Conservation (phyloP, 495 filamentous ascomycete genomes). For the Glarea lozoyensis region DNA sequence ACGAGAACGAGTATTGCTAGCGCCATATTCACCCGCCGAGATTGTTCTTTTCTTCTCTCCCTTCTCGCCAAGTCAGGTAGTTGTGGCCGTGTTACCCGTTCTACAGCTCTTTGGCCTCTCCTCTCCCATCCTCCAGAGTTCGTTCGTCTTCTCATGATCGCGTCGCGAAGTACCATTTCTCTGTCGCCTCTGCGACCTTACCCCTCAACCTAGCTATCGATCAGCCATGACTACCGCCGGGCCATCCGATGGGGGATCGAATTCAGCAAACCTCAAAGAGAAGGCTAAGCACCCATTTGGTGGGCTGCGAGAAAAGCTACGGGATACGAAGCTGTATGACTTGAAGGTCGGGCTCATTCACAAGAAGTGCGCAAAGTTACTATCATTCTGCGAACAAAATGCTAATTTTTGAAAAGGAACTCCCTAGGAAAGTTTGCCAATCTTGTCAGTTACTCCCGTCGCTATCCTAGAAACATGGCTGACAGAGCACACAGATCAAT, state of each 20-base stretch:
- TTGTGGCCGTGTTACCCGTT: too few relatives aligned
- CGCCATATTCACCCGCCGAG: too few relatives aligned
- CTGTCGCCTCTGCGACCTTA: too few relatives aligned
- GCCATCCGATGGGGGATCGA: constrained; percentile 17
- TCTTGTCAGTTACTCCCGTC: constrained; percentile 25
- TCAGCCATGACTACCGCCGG: constrained; percentile 14
- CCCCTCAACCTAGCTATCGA: too few relatives aligned
- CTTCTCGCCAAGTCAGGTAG: too few relatives aligned
- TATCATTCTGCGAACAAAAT: background rate
- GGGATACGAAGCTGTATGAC: constrained; percentile 34
- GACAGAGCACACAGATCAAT: constrained; percentile 46
- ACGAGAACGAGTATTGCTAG: too few relatives aligned
- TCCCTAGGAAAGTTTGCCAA: constrained; percentile 47
- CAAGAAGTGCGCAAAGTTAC: constrained; percentile 30
- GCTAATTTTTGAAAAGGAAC: constrained; percentile 27
- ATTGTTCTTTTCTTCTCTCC: too few relatives aligned
- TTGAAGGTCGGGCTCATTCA: constrained; percentile 37
- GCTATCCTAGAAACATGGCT: background rate
- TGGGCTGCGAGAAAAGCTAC: constrained; percentile 36
- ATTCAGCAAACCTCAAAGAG: constrained; percentile 14
- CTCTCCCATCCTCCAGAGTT: too few relatives aligned
- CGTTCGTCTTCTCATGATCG: too few relatives aligned
- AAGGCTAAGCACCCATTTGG: constrained; percentile 22
- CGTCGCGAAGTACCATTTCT: too few relatives aligned
- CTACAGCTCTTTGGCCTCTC: too few relatives aligned